Evolutionary conservation across 306 rosid species (phyloP), one percentile per base, ranked within the genome.

Genomic region (Ormosia emarginata): DNA sequence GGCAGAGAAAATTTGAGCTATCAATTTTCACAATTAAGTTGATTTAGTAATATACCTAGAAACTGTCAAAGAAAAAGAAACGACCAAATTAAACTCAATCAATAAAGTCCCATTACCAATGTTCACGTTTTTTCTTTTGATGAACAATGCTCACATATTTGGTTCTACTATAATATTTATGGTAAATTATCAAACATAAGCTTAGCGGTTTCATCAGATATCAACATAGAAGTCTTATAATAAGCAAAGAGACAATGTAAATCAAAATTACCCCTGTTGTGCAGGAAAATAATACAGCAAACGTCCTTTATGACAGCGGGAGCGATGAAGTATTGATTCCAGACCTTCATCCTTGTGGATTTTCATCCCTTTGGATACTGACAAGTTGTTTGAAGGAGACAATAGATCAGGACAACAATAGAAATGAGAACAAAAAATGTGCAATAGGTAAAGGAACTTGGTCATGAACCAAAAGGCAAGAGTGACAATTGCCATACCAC

Each of bases 301-400:
- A 18, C 98, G 99, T 77, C 99, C 99, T 86, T 95, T 95, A 76
- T 89, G 99, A 86, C 98, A 90, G 77, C 98, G 95, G 82, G 99
- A 93, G 78, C 86, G 89, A 67, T 55, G 78, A 55, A 95, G 93
- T 82, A 85, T 89, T 75, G 89, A 74, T 84, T 95, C 94, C 81
- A 95, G 91, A 89, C 91, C 86, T 83, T 89, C 91, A 74, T 91
- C 90, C 89, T 90, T 83, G 18, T 39, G 76, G 84, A 85, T 67
- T 84, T 85, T 82, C 87, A 83, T 88, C 78, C 83, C 91, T 82
- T 87, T 89, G 78, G 95, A 91, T 74, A 89, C 99, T 95, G 88
- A 78, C 56, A 85, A 67, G 73, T 59, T 57, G 37, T 81, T 86
- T 83, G 70, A 77, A 74, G 44, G 78, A 56, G 63, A 71, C 53